Evolutionary conservation across 805 yeast species (phyloP), one percentile per base, ranked within the genome.

Genomic region (Schwanniomyces vanrijiae): DNA sequence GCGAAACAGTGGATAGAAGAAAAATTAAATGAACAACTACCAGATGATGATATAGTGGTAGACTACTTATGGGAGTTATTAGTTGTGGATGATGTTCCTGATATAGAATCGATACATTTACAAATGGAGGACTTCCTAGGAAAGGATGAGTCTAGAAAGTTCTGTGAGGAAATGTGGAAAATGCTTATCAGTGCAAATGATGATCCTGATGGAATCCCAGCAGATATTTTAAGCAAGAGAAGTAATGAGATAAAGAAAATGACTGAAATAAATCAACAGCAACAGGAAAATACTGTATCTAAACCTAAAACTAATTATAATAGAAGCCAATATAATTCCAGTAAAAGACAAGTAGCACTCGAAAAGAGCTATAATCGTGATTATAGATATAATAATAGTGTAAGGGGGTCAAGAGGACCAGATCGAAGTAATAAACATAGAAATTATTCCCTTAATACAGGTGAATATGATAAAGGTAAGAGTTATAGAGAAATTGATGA

Each of bases 41-140:
- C 80, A 0, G 82, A 76, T 40, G 84, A 80, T 52, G 84, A 80
- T 20, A 72, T 80, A 3, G 66, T 75, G 5, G 62, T 68, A 2
- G 81, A 75, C 34, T 78, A 76, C 46, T 57, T 75, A 3, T 59
- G 61, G 42, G 82, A 80, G 54, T 57, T 80, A 39, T 55, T 80
- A 20, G 46, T 54, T 3, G 61, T 59, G 10, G 66, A 60, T 7
- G 70, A 64, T 7, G 42, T 44, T 29, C 75, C 78, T 0, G 68
- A 70, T 44, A 71, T 76, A n/a, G 61, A 64, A 25, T 64, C 62
- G 9, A 66, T 80, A 20, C 71, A 71, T 39, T 48, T 60, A 9
- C 82, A 80, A 44, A 51, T 78, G 61, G 48, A 54, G 31, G 78
- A 76, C n/a, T 78, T 78, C 51, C 57, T 80, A 18, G 71, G 72